A percentile compares a stretch with the other conserved stretches of the same genome.
Conservation (phyloP, 78 protist species). For the Dictyostelium capitatum region DNA sequence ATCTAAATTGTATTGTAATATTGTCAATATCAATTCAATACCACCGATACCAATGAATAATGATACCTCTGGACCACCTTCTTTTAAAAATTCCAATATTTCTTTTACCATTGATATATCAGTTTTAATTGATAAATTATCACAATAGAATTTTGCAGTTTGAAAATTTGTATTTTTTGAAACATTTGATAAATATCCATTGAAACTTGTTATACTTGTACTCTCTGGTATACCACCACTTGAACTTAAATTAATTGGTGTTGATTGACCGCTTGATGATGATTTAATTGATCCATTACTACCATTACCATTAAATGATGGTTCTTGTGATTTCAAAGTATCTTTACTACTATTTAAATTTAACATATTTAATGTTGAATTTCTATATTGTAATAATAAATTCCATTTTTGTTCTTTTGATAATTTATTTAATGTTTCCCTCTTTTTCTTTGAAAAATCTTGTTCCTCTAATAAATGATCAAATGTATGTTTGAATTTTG, state of each 20-base stretch:
- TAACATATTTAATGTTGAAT: constrained; percentile 34
- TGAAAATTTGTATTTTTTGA: background rate
- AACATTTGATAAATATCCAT: too few relatives aligned
- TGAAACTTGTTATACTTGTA: background rate
- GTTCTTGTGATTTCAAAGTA: background rate
- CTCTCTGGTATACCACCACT: background rate
- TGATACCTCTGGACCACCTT: constrained; percentile 36
- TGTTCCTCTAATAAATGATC: constrained; percentile 39
- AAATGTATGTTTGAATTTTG: constrained; percentile 27
- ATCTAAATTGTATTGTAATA: constrained; percentile 22
- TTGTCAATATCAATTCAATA: background rate
- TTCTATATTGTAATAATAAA: constrained; percentile 34
- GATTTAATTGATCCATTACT: background rate
- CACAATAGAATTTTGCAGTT: constrained; percentile 23
- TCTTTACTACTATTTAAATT: background rate
- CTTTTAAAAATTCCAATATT: constrained; percentile 9
- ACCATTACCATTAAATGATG: background rate
- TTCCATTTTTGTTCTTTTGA: constrained; percentile 49
- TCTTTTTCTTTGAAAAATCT: constrained; percentile 39
- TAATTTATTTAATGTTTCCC: constrained; percentile 23
- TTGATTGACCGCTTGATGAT: background rate
- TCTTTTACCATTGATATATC: constrained; percentile 11
- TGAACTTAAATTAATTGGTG: background rate
- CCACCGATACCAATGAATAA: constrained; percentile 23
- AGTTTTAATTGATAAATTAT: background rate